phyloP scores from a whole-genome alignment of 2,329 filamentous ascomycete species.

The Coniochaeta ligniaria region DNA sequence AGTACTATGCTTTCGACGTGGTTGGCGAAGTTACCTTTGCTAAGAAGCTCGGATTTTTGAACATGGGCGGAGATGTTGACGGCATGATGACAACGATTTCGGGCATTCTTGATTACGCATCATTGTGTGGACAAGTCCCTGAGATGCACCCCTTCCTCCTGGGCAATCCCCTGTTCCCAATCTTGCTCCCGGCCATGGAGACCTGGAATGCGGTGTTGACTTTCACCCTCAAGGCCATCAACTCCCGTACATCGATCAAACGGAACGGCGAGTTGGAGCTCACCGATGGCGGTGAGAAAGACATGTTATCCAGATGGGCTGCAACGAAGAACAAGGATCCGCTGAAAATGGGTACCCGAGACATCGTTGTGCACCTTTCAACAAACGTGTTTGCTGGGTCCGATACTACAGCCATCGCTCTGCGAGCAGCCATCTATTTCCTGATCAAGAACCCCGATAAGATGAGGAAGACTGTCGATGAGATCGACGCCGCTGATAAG shows the following conservation, averaged over 20 bases:
- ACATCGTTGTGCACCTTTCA: slow-evolving; percentile 2
- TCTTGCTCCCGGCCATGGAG: neutral
- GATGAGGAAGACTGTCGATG: neutral
- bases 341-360: slow-evolving; percentile 1
- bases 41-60: slow-evolving; percentile 1
- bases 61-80: neutral
- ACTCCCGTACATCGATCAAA: slow-evolving; percentile 2
- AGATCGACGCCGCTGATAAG: slow-evolving; percentile 2
- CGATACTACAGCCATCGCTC: slow-evolving; percentile 2
- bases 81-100: slow-evolving; percentile 1
- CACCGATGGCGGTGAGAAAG: neutral
- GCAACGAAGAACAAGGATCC: slow-evolving; percentile 3
- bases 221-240: slow-evolving; percentile 2
- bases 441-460: slow-evolving; percentile 3
- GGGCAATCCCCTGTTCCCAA: neutral
- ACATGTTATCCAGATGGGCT: slow-evolving; percentile 1
- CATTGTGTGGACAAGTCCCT: slow-evolving; percentile 1
- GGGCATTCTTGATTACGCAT: neutral
- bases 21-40: slow-evolving; percentile 3
- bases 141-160: slow-evolving; percentile 2
- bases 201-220: slow-evolving; percentile 2
- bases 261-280: slow-evolving; percentile 1
- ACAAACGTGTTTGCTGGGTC: slow-evolving; percentile 3
- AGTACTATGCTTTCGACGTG: slow-evolving; percentile 3
- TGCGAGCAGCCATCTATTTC: slow-evolving; percentile 3